phyloP scores from a whole-genome alignment of 441 rosid species.

The Erodium chrysanthum region DNA sequence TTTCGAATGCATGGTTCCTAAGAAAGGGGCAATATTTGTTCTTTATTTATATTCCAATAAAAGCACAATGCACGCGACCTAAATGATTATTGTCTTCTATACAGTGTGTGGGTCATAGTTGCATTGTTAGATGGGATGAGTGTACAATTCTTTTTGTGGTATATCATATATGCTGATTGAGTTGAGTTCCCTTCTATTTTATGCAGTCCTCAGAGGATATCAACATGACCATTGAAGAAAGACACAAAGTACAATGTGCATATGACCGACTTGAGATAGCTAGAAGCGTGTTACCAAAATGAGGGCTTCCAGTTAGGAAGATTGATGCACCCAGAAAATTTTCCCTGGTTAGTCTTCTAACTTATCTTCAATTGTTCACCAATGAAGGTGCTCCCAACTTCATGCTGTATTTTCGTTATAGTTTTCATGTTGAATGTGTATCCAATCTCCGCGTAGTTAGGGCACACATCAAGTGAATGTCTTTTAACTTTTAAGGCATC shows the following conservation, averaged over 20 bases:
- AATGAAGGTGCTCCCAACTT: neutral
- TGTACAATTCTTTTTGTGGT: neutral
- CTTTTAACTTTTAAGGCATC: neutral
- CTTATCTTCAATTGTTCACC: neutral
- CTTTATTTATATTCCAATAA: neutral
- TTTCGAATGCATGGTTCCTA: neutral
- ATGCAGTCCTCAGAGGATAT: slow-evolving; percentile 36
- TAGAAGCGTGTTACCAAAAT: slow-evolving; percentile 15
- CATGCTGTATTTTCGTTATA: neutral
- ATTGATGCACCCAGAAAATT: neutral
- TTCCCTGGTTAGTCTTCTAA: slow-evolving; percentile 15
- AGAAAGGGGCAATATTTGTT: neutral
- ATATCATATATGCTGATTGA: slow-evolving; percentile 3
- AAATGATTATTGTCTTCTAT: neutral
- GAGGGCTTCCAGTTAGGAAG: neutral
- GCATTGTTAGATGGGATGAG: neutral
- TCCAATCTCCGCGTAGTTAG: neutral
- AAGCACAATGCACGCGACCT: neutral
- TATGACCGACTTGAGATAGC: slow-evolving; percentile 37
- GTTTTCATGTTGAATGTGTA: neutral
- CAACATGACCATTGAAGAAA: slow-evolving; percentile 47
- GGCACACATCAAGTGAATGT: neutral
- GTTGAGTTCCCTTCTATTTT: slow-evolving; percentile 13
- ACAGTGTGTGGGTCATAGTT: neutral
- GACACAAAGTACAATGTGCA: slow-evolving; percentile 37